Conservation (phyloP, 176 grass and related monocot genomes). For the Alopecurus myosuroides region DNA sequence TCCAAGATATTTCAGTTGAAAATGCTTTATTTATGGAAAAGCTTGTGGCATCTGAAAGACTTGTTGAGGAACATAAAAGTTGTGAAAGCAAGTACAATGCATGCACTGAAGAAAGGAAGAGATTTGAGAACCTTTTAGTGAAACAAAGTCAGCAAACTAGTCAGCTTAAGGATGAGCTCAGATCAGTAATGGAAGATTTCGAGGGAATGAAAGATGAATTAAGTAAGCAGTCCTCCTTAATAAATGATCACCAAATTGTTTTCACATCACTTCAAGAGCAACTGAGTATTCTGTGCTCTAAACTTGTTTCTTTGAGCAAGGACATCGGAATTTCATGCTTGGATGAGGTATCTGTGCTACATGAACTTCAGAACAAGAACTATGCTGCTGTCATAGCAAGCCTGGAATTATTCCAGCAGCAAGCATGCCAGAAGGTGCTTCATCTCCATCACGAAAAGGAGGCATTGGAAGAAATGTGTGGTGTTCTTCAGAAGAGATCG, state of each 20-base stretch:
- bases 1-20: constrained; percentile 65
- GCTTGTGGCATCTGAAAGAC: constrained; percentile 37
- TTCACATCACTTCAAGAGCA: constrained; percentile 45
- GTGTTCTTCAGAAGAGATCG: constrained; percentile 36
- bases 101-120: constrained; percentile 63
- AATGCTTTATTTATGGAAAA: constrained; percentile 48
- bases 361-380: constrained; percentile 48
- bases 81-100: constrained; percentile 55
- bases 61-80: constrained; percentile 38
- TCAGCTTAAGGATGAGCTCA: constrained; percentile 55
- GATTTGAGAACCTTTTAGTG: constrained; percentile 56
- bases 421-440: constrained; percentile 51
- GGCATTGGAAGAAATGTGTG: constrained; percentile 41
- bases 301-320: constrained; percentile 45
- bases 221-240: constrained; percentile 45
- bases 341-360: constrained; percentile 36
- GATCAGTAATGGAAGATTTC: constrained; percentile 36
- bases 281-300: constrained; percentile 28
- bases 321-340: constrained; percentile 36
- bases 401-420: constrained; percentile 59
- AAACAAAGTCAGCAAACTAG: constrained; percentile 55
- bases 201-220: constrained; percentile 61
- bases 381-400: constrained; percentile 35
- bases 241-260: constrained; percentile 41
- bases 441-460: constrained; percentile 58